A percentile compares a stretch with the other conserved stretches of the same genome.
Evolutionary conservation across 257 asterid species (phyloP).

Genomic region (Fraxinus americana): DNA sequence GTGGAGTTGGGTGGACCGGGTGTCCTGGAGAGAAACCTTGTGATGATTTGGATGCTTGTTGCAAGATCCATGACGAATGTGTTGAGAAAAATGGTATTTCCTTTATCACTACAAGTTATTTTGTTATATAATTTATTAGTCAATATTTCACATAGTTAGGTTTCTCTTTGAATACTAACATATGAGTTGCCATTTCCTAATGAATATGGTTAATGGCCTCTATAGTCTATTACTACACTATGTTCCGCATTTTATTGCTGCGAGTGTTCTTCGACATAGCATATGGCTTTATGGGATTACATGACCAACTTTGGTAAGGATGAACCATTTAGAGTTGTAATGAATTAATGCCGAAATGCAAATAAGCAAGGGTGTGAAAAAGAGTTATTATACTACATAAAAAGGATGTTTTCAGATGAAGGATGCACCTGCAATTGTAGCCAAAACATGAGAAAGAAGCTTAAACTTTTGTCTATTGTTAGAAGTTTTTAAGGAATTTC

Average conservation of each 20-base stretch:
- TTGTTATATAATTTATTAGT: background rate
- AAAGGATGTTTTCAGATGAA: background rate
- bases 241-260: background rate
- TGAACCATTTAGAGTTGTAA: background rate
- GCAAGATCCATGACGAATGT: background rate
- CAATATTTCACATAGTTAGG: background rate
- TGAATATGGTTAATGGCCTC: conserved; percentile 3
- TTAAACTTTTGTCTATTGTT: background rate
- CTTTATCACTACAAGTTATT: background rate
- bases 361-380: background rate
- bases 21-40: background rate
- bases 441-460: background rate
- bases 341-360: background rate
- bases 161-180: background rate
- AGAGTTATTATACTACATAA: background rate
- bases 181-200: background rate
- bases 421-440: background rate
- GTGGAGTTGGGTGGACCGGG: conserved; percentile 44
- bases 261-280: background rate
- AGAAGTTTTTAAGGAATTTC: background rate
- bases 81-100: background rate
- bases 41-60: background rate
- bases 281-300: background rate
- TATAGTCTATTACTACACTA: background rate
- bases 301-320: background rate